phyloP scores from a whole-genome alignment of 1,139 yeast genomes.

The Yamadazyma diospyri region DNA sequence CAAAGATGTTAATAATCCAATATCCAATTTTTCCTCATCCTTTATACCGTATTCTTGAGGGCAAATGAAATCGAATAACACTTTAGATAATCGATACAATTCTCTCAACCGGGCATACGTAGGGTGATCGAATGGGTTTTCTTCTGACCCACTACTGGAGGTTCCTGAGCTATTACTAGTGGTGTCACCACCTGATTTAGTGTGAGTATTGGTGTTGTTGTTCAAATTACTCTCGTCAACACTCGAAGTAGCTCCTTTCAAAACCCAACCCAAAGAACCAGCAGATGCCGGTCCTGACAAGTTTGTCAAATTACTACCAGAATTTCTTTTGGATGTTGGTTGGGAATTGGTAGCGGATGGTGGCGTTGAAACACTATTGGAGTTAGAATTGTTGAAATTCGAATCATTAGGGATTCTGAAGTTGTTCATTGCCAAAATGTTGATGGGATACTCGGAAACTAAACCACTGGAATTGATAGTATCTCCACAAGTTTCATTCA shows the following conservation, averaged over 20 bases:
- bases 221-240: slow-evolving; percentile 20
- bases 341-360: slow-evolving; percentile 12
- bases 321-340: slow-evolving; percentile 16
- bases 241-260: slow-evolving; percentile 46
- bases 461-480: slow-evolving; percentile 59
- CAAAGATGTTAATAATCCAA: slow-evolving; percentile 88
- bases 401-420: slow-evolving; percentile 52
- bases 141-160: slow-evolving; percentile 10
- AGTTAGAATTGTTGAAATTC: slow-evolving; percentile 10
- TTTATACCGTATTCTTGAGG: slow-evolving; percentile 99
- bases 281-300: slow-evolving; percentile 40
- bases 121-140: slow-evolving; percentile 76
- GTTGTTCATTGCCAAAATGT: slow-evolving; percentile 71
- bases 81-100: slow-evolving; percentile 84
- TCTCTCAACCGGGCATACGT: slow-evolving; percentile 81
- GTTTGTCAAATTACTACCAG: slow-evolving; percentile 28
- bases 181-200: slow-evolving; percentile 2
- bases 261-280: slow-evolving; percentile 74
- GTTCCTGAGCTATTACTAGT: neutral
- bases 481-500: slow-evolving; percentile 42
- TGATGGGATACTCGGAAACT: slow-evolving; percentile 78
- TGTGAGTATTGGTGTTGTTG: slow-evolving; percentile 23
- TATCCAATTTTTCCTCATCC: slow-evolving; percentile 91
- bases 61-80: slow-evolving; percentile 92
- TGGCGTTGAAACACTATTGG: slow-evolving; percentile 11